A percentile compares a stretch with the other conserved stretches of the same genome.
Evolutionary conservation across 208 protist genomes (phyloP).

Genomic region (Porcisia hertigi): DNA sequence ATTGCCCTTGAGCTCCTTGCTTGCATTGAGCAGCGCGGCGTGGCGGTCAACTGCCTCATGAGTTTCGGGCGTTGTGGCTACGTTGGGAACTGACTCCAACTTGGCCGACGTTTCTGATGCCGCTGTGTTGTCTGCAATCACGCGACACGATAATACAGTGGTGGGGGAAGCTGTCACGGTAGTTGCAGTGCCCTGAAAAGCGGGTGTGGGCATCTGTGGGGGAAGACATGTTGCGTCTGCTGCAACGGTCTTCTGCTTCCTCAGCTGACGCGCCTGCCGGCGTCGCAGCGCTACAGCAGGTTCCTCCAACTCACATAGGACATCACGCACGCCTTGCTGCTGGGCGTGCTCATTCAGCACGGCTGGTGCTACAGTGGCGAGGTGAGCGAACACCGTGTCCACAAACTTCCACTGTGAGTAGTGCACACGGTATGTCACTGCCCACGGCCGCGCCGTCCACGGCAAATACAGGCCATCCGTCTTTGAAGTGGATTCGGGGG

Average conservation of each 20-base stretch:
- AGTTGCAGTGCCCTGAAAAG: not conserved
- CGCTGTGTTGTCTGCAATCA: not conserved
- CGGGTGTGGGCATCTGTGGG: not conserved
- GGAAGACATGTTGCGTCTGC: not conserved
- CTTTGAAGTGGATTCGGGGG: not conserved
- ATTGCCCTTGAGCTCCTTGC: not conserved
- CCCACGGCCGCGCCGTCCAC: slow-evolving; percentile 65
- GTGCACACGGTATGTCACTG: slow-evolving; percentile 48
- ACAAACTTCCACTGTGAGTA: slow-evolving; percentile 59
- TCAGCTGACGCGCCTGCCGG: slow-evolving; percentile 13
- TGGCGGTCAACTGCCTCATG: not conserved
- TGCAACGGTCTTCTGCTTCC: not conserved
- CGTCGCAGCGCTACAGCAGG: slow-evolving; percentile 36
- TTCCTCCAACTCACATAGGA: slow-evolving; percentile 59
- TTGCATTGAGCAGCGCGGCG: not conserved
- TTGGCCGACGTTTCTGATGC: not conserved
- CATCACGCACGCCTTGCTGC: slow-evolving; percentile 40
- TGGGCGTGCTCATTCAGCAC: slow-evolving; percentile 44
- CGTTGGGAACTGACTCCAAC: not conserved
- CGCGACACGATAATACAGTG: not conserved
- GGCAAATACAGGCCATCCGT: slow-evolving; percentile 43
- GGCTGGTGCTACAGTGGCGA: slow-evolving; percentile 37
- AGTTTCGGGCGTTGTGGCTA: not conserved
- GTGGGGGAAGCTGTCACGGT: not conserved
- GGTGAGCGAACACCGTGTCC: slow-evolving; percentile 46